Percentiles rank a stretch among this genome's conserved stretches.
Evolutionary conservation across 2,329 filamentous ascomycete genomes (phyloP).

Genomic region (Claviceps cyperi): DNA sequence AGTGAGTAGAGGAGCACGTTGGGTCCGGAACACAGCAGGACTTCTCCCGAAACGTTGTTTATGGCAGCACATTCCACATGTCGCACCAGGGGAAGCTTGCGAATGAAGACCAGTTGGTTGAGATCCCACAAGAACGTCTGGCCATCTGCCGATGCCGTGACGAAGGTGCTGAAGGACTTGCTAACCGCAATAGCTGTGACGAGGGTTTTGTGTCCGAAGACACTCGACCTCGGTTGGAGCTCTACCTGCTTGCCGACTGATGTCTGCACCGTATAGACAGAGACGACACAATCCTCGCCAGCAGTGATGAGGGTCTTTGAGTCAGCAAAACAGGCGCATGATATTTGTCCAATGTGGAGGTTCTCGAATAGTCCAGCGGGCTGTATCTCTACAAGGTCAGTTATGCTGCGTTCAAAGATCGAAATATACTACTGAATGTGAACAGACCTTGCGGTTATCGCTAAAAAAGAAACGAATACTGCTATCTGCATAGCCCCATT

Average conservation of each 20-base stretch:
- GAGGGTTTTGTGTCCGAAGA: slow-evolving; percentile 81
- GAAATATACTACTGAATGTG: not conserved
- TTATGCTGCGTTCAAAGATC: slow-evolving; percentile 1
- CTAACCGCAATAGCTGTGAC: slow-evolving; percentile 74
- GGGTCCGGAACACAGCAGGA: slow-evolving; percentile 67
- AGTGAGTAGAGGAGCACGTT: slow-evolving; percentile 70
- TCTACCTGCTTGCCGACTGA: slow-evolving; percentile 57
- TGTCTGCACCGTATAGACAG: slow-evolving; percentile 61
- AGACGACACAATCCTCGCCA: slow-evolving; percentile 82
- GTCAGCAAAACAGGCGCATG: slow-evolving; percentile 70
- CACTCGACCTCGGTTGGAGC: slow-evolving; percentile 58
- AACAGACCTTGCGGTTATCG: slow-evolving; percentile 56
- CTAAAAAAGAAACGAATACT: slow-evolving; percentile 82
- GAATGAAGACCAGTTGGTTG: slow-evolving; percentile 76
- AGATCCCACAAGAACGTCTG: slow-evolving; percentile 86
- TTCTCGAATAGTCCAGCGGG: slow-evolving; percentile 84
- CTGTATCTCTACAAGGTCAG: slow-evolving; percentile 19
- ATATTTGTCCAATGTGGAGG: slow-evolving; percentile 80
- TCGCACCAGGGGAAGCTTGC: slow-evolving; percentile 48
- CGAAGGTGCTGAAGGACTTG: slow-evolving; percentile 73
- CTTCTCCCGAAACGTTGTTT: slow-evolving; percentile 82
- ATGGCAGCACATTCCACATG: slow-evolving; percentile 62
- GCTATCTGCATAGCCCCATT: slow-evolving; percentile 92
- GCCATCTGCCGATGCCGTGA: slow-evolving; percentile 71
- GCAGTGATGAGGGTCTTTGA: slow-evolving; percentile 84